Evolutionary conservation across 345 rosid genomes (phyloP), one percentile per base, ranked within the genome.

Genomic region (Ceriops tagal): DNA sequence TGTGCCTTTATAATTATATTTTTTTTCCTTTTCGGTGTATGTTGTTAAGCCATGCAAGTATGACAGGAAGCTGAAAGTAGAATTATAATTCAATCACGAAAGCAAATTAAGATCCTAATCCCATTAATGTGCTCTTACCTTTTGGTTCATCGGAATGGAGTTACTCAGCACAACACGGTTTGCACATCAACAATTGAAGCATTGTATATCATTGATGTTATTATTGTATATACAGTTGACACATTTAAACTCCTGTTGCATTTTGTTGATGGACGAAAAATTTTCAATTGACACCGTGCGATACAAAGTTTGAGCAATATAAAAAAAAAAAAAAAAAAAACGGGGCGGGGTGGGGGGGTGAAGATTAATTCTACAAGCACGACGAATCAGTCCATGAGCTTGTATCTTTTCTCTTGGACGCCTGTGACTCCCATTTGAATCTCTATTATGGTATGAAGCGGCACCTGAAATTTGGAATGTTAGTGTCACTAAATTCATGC

Each of bases 371-470:
- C 64, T n/a, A 62, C 13, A 6, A 58, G 49, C 31, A 20, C 15
- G 24, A 43, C 82, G 18, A 13, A 9, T 56, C 81, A 95, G 79
- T 96, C 97, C 99, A 96, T 96, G 83, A 96, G 98, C 73, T 92
- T 92, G 82, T 96, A 92, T 69, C 98, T 81, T 82, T 96, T 96
- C 88, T 96, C 99, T 74, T 96, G 98, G 65, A 96, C 97, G 4
- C 99, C 99, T 0, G 99, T 81, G 58, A 96, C 99, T 70, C 99
- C 99, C 99, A 96, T 96, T 69, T 92, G 98, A 81, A 96, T 96
- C 88, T 96, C 99, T 74, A 96, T 96, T 73, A 96, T 92, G 0
- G 99, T 92, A 77, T 96, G 99, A 58, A 92, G 97, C 5, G 99
- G 99, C 81, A 88, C 81, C 99, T 96, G 90, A 82, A 81, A 73